Evolutionary conservation across 2,329 filamentous ascomycete genomes (phyloP).

Genomic region (Cercospora beticola): DNA sequence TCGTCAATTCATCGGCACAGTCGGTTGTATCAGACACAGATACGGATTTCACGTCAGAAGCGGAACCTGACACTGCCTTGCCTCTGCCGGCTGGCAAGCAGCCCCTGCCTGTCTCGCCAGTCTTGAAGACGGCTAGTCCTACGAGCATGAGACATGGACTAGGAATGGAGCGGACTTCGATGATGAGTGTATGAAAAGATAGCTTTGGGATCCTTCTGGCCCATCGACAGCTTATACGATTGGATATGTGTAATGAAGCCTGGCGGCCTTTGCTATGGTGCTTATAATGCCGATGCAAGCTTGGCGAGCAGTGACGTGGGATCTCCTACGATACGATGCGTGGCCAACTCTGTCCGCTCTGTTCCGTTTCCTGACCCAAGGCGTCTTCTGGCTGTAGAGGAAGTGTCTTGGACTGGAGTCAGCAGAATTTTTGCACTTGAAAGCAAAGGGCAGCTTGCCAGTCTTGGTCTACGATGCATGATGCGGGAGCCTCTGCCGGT

Average conservation of each 20-base stretch:
- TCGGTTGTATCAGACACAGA: conserved; percentile 25
- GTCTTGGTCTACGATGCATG: neutral
- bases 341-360: neutral
- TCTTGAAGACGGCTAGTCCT: conserved; percentile 12
- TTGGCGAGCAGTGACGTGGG: neutral
- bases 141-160: conserved; percentile 1
- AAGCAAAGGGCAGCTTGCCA: neutral
- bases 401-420: neutral
- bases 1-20: conserved; percentile 22
- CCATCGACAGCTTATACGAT: neutral
- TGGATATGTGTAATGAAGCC: neutral
- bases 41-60: conserved; percentile 11
- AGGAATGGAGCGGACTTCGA: conserved; percentile 2
- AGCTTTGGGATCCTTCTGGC: neutral
- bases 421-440: neutral
- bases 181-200: conserved; percentile 13
- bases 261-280: neutral
- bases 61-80: neutral
- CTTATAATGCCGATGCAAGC: neutral
- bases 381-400: neutral
- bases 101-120: conserved; percentile 2
- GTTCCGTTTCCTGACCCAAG: neutral
- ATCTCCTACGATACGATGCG: neutral
- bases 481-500: neutral
- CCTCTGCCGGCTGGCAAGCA: neutral